These are phyloP conservation scores for Gossypium sturtianum DNA, from an alignment of 345 rosid genomes.

Conservation along the genomic window DNA sequence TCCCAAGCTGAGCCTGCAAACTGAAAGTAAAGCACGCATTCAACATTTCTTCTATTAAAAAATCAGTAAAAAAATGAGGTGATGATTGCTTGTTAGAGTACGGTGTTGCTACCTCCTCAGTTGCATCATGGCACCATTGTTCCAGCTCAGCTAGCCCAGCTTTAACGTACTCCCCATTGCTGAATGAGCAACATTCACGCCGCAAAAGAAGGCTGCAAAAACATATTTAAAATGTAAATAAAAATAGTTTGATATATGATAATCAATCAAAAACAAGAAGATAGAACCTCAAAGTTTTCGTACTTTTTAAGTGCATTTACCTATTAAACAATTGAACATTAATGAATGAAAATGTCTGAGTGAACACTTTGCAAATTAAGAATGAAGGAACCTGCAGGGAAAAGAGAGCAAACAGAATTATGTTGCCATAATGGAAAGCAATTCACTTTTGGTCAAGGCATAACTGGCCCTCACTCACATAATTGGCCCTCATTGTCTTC, in stretches of 20 bases:
- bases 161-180: slow-evolving; percentile 91
- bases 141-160: slow-evolving; percentile 89
- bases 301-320: slow-evolving; percentile 30
- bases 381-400: slow-evolving; percentile 73
- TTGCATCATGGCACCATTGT: slow-evolving; percentile 79
- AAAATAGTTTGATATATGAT: slow-evolving; percentile 5
- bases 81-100: background rate
- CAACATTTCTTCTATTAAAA: slow-evolving; percentile 14
- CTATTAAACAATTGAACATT: slow-evolving; percentile 95
- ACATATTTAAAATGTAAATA: background rate
- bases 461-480: slow-evolving; percentile 43
- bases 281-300: background rate
- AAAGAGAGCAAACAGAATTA: slow-evolving; percentile 16
- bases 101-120: slow-evolving; percentile 50
- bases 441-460: slow-evolving; percentile 5
- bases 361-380: slow-evolving; percentile 71
- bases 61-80: background rate
- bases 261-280: slow-evolving; percentile 14
- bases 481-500: slow-evolving; percentile 76
- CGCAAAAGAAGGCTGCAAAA: slow-evolving; percentile 79
- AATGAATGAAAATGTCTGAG: slow-evolving; percentile 87
- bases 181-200: slow-evolving; percentile 98
- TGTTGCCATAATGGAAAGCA: slow-evolving; percentile 9
- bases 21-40: slow-evolving; percentile 34
- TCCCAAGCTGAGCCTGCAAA: slow-evolving; percentile 87